A percentile compares a stretch with the other conserved stretches of the same genome.
These are phyloP conservation scores for Helianthus tuberosus DNA, from an alignment of 129 eudicot species.

Conservation along the genomic window DNA sequence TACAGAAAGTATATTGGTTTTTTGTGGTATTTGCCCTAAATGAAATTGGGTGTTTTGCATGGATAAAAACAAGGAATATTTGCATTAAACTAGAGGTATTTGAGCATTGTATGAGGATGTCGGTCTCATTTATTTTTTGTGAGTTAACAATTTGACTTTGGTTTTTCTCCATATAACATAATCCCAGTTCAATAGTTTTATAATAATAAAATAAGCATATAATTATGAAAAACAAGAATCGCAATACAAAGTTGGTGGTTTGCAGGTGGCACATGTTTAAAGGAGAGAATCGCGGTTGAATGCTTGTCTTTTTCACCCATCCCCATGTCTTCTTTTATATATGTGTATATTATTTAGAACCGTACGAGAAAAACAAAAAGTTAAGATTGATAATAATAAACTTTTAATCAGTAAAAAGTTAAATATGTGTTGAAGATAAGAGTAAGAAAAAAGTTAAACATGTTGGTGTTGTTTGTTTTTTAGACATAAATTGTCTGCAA, in stretches of 20 bases:
- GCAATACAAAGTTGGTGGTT: background rate
- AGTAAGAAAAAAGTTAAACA: too few relatives aligned
- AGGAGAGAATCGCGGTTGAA: conserved; percentile 45
- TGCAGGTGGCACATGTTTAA: conserved; percentile 29
- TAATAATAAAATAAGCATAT: background rate
- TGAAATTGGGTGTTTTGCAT: conserved; percentile 1
- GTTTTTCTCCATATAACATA: conserved; percentile 8
- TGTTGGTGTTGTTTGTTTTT: too few relatives aligned
- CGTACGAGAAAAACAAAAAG: background rate
- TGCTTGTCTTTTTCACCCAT: conserved; percentile 39
- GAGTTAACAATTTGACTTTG: conserved; percentile 4
- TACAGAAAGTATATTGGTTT: too few relatives aligned
- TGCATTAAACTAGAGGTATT: conserved; percentile 20
- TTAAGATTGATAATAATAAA: too few relatives aligned
- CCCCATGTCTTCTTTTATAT: conserved; percentile 17
- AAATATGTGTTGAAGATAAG: too few relatives aligned
- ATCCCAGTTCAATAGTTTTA: background rate
- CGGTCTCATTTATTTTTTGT: conserved; percentile 18
- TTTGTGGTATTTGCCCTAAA: too few relatives aligned
- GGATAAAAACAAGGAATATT: conserved; percentile 30
- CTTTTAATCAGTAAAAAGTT: too few relatives aligned
- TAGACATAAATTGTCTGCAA: too few relatives aligned
- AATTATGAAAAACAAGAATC: background rate
- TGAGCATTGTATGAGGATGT: conserved; percentile 26
- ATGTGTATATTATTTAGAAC: background rate